Base-by-base conservation (phyloP, 805 yeast genomes). In the Candida tibetensis region DNA sequence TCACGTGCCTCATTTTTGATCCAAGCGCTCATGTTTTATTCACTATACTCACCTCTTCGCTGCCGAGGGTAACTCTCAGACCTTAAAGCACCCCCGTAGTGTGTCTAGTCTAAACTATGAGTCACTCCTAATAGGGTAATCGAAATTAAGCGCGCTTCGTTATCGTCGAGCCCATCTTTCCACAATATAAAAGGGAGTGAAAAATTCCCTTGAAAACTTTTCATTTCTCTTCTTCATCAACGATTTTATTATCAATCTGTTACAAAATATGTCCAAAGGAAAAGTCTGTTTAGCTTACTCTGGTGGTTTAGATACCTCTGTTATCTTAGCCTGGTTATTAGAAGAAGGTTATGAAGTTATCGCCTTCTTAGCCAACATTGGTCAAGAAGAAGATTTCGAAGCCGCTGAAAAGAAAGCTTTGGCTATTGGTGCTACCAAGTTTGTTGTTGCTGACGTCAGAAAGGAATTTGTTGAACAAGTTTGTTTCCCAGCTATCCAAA, bases 201-300 rank as follows among this genome's bases (percentile, higher is more conserved):
- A 33, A 30, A 42, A 29, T 28, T 34, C 36, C 43, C 47, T 22
- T 30, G 34, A 39, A 40, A 42, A 33, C 42, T 40, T 39, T 39
- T 41, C 42, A 27, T 35, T 21, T 17, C 30, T 21, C 31, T 43
- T 31, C 8, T 23, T 30, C 34, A 38, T 32, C 15, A 28, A 32
- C 37, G n/a, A 32, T 30, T 17, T 33, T 35, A 22, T 28, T 28
- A 18, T 21, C 19, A 31, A 29, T 28, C 8, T 8, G 15, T 19
- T 38, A 8, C 14, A 13, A 19, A 46, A 30, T 57, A 90, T 90
- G 97, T 83, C 95, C 36, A 91, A 93, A 70, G 99, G 99, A 62
- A 91, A 91, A 74, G 99, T 93, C 66, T 93, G 99, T 79, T 80
- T 93, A 65, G 99, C 99, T 40, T 93, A 93, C 75, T 93, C 98